Evolutionary conservation across 139 green algal genomes (phyloP), one percentile per base, ranked within the genome.

Genomic region (Pseudopediastrum boryanum): DNA sequence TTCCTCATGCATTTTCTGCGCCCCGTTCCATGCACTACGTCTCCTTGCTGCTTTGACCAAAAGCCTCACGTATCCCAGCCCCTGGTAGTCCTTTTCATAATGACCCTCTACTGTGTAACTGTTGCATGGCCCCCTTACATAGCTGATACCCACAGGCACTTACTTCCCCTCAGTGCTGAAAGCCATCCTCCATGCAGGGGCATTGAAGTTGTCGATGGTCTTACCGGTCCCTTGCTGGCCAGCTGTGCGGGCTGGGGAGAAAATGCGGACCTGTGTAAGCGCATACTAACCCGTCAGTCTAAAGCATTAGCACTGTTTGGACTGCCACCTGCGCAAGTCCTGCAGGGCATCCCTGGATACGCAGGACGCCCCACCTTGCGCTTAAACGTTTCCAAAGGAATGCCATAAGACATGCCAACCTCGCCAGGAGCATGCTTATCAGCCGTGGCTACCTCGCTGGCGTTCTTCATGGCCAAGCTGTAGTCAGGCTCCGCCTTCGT

Each of bases 131-230:
- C n/a, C n/a, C n/a, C n/a, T n/a, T n/a, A n/a, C n/a, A n/a, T n/a
- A n/a, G n/a, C n/a, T n/a, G n/a, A n/a, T n/a, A n/a, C n/a, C n/a
- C n/a, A n/a, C n/a, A n/a, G n/a, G n/a, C 31, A 35, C 84, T 79
- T 48, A 93, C 89, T 94, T 94, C 21, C 65, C 50, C 42, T 85
- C 43, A 16, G 78, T 88, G 10, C 94, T 86, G 36, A 97, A 93
- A 39, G 88, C 79, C 44, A 98, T 93, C 51, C 83, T 91, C 94
- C 94, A 98, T 1, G 79, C 70, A 13, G 90, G 90, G 0, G 70
- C 67, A 12, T 59, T 31, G 1, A 64, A 77, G 69, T 84, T 83
- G 51, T 77, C 70, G 29, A 84, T 50, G 3, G 92, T 94, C 58
- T 91, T 89, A 0, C 68, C 88, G 25, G 87, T n/a, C 0, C 93